phyloP scores from a whole-genome alignment of 495 filamentous ascomycete genomes.

The Penicillium maclennaniae region DNA sequence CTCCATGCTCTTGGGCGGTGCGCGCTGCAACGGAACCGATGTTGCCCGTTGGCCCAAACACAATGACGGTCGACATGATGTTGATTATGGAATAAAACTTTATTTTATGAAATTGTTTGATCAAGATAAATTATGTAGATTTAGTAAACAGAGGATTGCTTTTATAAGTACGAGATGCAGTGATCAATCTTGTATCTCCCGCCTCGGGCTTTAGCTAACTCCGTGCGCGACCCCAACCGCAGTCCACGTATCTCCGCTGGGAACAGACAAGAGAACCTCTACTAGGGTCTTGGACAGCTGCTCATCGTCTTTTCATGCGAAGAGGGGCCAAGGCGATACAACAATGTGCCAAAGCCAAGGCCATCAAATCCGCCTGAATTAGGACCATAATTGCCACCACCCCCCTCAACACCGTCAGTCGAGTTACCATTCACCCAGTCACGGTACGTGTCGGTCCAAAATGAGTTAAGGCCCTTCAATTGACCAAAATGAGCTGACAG shows the following conservation, averaged over 20 bases:
- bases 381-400: constrained; percentile 34
- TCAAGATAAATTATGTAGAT: background rate
- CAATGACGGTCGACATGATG: constrained; percentile 7
- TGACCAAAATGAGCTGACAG: constrained; percentile 38
- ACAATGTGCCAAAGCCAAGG: constrained; percentile 35
- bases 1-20: constrained; percentile 7
- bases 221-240: no score
- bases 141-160: background rate
- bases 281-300: no score
- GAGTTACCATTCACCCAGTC: constrained; percentile 23
- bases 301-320: no score
- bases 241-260: no score
- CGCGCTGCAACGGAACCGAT: constrained; percentile 11
- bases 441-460: constrained; percentile 33
- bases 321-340: constrained; percentile 27
- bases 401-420: constrained; percentile 27
- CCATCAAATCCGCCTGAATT: constrained; percentile 34
- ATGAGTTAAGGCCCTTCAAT: constrained; percentile 29
- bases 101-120: background rate
- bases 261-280: no score
- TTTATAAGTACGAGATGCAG: no score
- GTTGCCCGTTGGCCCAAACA: constrained; percentile 14
- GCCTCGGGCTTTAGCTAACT: background rate
- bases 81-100: background rate
- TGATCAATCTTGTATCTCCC: background rate